Evolutionary conservation across 2,329 filamentous ascomycete species (phyloP), one percentile per base, ranked within the genome.

Genomic region (Nemania serpens): DNA sequence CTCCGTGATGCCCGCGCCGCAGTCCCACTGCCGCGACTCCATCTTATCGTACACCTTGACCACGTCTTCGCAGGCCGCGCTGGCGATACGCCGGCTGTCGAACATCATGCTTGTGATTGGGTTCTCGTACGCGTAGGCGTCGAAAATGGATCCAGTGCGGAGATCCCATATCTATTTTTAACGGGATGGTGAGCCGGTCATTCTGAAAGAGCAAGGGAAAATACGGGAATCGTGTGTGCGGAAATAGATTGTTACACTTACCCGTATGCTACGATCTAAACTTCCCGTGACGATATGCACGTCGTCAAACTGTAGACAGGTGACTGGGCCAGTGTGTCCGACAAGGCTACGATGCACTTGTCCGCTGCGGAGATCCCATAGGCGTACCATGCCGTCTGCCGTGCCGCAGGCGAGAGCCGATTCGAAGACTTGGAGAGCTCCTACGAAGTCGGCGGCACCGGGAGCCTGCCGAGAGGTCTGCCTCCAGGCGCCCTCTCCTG

Each of bases 1-100:
- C 61, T 88, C 88, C 2, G 82, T 83, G 49, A 90, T 86, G 37
- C 93, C 94, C 2, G 92, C 88, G 55, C 95, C 95, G 76, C 93
- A 97, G 75, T 97, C 92, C 95, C 95, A 99, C 76, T 98, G 95
- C 63, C 91, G 83, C 42, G 93, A 93, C 74, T 99, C 95, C 2
- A 92, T 89, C 82, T 98, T 98, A 79, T 99, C 95, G 78, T 98
- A 99, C 61, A 99, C 90, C 79, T 99, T 99, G 69, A 95, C 93
- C 22, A 98, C 92, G 71, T 93, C 88, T 76, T 98, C 95, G 43
- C 93, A 91, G 0, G 93, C 93, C 2, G 95, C 94, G 54, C 90
- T 87, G 36, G 95, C 93, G 68, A 99, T 99, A 52, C 93, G 87
- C 54, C 93, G 88, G 13, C 86, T 79, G 76, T 99, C 95, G 74